These are phyloP conservation scores for Groenewaldozyma tartarivorans DNA, from an alignment of 805 yeast species.

Conservation along the genomic window DNA sequence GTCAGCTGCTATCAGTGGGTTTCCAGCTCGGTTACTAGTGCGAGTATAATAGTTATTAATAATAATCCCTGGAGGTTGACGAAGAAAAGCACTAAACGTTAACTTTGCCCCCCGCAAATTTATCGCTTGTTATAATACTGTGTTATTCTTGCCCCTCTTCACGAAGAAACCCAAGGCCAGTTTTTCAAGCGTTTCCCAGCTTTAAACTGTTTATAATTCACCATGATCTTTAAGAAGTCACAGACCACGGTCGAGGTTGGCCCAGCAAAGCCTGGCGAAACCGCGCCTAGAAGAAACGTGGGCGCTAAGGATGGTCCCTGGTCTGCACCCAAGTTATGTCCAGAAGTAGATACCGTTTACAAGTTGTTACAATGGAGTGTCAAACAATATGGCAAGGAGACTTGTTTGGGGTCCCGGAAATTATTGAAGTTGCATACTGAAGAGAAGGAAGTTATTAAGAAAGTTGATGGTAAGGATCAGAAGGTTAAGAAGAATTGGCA, in stretches of 20 bases:
- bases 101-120: no score
- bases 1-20: no score
- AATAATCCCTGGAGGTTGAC: no score
- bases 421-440: conserved; percentile 67
- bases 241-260: conserved; percentile 24
- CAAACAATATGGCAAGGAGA: conserved; percentile 41
- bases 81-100: no score
- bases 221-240: not conserved
- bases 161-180: no score
- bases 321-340: conserved; percentile 48
- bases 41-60: no score
- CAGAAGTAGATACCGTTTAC: conserved; percentile 56
- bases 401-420: conserved; percentile 72
- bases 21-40: no score
- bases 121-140: no score
- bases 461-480: conserved; percentile 64
- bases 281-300: conserved; percentile 28
- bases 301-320: conserved; percentile 32
- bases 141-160: no score
- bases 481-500: conserved; percentile 81
- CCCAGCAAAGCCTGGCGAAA: conserved; percentile 26
- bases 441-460: conserved; percentile 60
- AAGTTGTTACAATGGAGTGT: conserved; percentile 61
- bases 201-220: not conserved
- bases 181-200: no score